These are phyloP conservation scores for Rhizopogon parksii DNA, from an alignment of 1,284 basidiomycete species.

Conservation along the genomic window DNA sequence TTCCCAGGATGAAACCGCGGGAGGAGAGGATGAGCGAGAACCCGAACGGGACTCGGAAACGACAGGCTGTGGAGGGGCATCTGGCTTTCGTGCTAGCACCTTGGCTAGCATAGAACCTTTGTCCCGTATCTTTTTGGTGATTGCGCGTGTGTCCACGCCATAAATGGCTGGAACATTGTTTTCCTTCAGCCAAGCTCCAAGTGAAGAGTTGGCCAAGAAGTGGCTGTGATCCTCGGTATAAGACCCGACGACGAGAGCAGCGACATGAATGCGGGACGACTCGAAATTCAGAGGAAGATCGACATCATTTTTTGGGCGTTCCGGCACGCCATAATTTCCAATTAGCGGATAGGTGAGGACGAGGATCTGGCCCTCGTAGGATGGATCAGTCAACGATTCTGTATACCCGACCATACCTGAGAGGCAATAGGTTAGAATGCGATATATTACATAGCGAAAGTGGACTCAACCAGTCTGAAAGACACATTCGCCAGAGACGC, in stretches of 20 bases:
- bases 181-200: slow-evolving; percentile 93
- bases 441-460: slow-evolving; percentile 8
- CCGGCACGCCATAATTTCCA: slow-evolving; percentile 98
- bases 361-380: slow-evolving; percentile 97
- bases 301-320: slow-evolving; percentile 50
- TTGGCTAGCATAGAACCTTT: slow-evolving; percentile 90
- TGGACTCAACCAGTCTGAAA: slow-evolving; percentile 90
- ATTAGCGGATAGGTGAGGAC: slow-evolving; percentile 96
- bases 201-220: slow-evolving; percentile 84
- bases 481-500: slow-evolving; percentile 95
- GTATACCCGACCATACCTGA: slow-evolving; percentile 99
- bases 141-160: slow-evolving; percentile 93
- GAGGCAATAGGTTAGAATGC: slow-evolving; percentile 10
- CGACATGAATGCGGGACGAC: slow-evolving; percentile 89
- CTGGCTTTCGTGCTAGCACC: slow-evolving; percentile 58
- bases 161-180: slow-evolving; percentile 93
- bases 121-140: slow-evolving; percentile 95
- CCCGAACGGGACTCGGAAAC: slow-evolving; percentile 33
- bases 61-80: slow-evolving; percentile 30
- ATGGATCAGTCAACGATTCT: slow-evolving; percentile 97
- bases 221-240: slow-evolving; percentile 96
- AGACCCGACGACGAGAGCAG: slow-evolving; percentile 89
- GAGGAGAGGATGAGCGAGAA: slow-evolving; percentile 52
- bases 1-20: slow-evolving; percentile 59
- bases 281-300: slow-evolving; percentile 82